Conservation (phyloP, 345 rosid genomes). For the Camelina neglecta region DNA sequence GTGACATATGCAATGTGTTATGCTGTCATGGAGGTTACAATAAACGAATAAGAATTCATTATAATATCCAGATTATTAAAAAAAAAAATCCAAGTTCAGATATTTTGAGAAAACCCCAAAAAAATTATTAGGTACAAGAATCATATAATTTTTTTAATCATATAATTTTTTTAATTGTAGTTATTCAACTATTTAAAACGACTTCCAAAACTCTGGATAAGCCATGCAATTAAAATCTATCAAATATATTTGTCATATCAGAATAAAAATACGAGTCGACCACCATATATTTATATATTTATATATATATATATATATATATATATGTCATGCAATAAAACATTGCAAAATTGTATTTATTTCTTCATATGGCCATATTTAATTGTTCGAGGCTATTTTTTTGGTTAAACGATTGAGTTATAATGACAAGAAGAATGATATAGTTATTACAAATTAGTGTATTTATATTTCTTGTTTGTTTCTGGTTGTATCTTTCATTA, state of each 20-base stretch:
- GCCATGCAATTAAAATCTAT: constrained; percentile 14
- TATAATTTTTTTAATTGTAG: neutral
- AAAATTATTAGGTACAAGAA: constrained; percentile 20
- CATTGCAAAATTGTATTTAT: constrained; percentile 21
- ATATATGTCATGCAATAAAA: neutral
- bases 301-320: too few relatives aligned
- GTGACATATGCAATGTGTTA: constrained; percentile 20
- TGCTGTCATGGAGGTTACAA: constrained; percentile 15
- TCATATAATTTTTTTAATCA: too few relatives aligned
- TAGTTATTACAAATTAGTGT: too few relatives aligned
- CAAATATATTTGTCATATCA: neutral
- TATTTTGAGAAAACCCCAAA: constrained; percentile 38
- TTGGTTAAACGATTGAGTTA: too few relatives aligned
- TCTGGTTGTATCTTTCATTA: too few relatives aligned
- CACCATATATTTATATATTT: neutral
- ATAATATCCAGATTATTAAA: neutral
- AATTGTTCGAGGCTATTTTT: too few relatives aligned
- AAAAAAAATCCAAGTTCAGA: neutral
- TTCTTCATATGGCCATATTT: neutral
- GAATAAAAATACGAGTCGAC: constrained; percentile 3
- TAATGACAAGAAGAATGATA: too few relatives aligned
- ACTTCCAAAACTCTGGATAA: constrained; percentile 27
- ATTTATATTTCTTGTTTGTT: too few relatives aligned
- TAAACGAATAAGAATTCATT: neutral
- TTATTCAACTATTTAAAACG: neutral